Percentiles rank a stretch among this genome's conserved stretches.
Evolutionary conservation across 768 basidiomycete species (phyloP).

Genomic region (Kondoa subrosea): DNA sequence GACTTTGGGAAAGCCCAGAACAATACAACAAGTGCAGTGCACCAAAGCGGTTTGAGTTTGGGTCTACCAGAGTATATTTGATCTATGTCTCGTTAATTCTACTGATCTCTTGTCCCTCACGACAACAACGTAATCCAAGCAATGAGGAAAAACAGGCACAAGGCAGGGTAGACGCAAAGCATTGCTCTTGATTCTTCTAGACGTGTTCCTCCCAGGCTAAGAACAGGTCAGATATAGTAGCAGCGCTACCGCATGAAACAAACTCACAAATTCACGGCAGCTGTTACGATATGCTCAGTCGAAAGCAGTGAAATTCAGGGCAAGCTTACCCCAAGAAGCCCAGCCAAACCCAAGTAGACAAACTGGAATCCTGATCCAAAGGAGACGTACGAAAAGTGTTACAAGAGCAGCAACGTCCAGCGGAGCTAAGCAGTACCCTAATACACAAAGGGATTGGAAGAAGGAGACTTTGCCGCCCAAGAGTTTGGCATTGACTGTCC

Average conservation of each 20-base stretch:
- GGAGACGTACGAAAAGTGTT: conserved; percentile 62
- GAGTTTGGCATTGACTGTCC: conserved; percentile 61
- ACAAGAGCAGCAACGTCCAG: conserved; percentile 77
- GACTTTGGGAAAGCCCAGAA: too few relatives aligned
- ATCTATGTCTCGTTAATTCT: neutral
- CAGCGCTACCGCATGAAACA: neutral
- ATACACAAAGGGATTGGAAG: conserved; percentile 85
- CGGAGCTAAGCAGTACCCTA: conserved; percentile 90
- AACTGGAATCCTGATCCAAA: conserved; percentile 74
- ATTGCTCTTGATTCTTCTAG: conserved; percentile 55
- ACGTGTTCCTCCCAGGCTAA: conserved; percentile 87
- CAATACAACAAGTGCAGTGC: too few relatives aligned
- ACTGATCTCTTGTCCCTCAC: conserved; percentile 6
- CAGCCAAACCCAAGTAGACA: conserved; percentile 79
- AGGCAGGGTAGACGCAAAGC: conserved; percentile 84
- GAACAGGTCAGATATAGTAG: conserved; percentile 36
- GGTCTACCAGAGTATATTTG: too few relatives aligned
- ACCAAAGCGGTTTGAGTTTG: too few relatives aligned
- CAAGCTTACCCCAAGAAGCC: conserved; percentile 74
- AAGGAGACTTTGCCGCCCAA: conserved; percentile 49
- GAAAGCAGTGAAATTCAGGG: neutral
- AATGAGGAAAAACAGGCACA: conserved; percentile 20
- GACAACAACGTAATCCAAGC: conserved; percentile 29
- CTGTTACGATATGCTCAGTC: neutral
- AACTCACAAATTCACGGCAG: conserved; percentile 11